Evolutionary conservation across 1,284 basidiomycete genomes (phyloP), one percentile per base, ranked within the genome.

Genomic region (Pyrrhoderma lamaoense): DNA sequence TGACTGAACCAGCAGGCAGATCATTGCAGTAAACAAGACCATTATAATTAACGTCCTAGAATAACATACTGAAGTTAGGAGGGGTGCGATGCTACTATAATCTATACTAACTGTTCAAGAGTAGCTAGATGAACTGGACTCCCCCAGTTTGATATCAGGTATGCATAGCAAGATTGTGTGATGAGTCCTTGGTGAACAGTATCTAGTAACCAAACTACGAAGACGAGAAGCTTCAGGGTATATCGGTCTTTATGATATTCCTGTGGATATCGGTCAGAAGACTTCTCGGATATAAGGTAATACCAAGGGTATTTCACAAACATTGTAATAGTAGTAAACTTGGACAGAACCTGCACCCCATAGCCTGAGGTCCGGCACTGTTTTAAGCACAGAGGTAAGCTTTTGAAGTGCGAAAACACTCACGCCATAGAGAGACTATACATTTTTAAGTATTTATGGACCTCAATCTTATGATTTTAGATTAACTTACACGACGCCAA

Each of bases 181-280:
- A 56, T 48, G 14, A 56, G 42, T 7, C 42, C 51, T 46, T 56
- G 54, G 43, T 56, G 54, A n/a, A 45, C 23, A 3, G 54, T 56
- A 34, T 56, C 54, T 11, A 56, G 27, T 8, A 35, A 25, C 54
- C 53, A 55, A 21, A 55, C 49, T 9, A 31, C 5, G 19, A 38
- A 18, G 18, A 55, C 53, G 44, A 47, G 27, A 11, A 16, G 40
- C 34, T 14, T 48, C 8, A 36, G 3, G 45, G 42, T n/a, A 16
- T 2, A 11, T 2, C 43, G n/a, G 44, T 8, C 16, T 9, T 14
- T 31, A 5, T 31, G 27, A 11, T 11, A 46, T 23, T 50, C n/a
- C 3, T 31, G 27, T 27, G 13, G 19, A 19, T n/a, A 23, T 8
- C 23, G 40, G 38, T 39, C 11, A 31, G 49, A n/a, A n/a, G n/a